Conservation (phyloP, 805 yeast species). For the Saturnispora quitensis region DNA sequence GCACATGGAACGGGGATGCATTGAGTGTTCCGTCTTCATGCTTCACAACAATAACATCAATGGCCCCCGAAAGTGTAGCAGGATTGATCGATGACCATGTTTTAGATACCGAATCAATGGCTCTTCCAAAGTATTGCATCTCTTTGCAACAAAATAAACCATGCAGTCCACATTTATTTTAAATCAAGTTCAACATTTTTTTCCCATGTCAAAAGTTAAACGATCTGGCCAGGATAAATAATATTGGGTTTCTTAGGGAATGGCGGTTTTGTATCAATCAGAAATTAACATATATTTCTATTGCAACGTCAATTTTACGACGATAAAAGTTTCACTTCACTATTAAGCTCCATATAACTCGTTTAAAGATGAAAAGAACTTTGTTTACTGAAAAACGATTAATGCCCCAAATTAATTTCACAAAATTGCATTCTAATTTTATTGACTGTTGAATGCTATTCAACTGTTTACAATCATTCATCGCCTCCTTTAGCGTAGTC, state of each 20-base stretch:
- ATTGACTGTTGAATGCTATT: no score
- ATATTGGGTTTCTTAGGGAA: no score
- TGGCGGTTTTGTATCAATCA: no score
- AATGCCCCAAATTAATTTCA: no score
- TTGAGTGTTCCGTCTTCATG: constrained; percentile 63
- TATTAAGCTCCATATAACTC: no score
- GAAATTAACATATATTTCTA: no score
- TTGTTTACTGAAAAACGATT: no score
- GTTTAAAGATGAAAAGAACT: no score
- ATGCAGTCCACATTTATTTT: not conserved
- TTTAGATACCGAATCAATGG: constrained; percentile 88
- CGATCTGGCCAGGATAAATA: not conserved
- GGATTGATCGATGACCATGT: constrained; percentile 98
- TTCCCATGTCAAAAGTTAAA: not conserved
- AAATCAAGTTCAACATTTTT: not conserved
- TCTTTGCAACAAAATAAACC: not conserved
- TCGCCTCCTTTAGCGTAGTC: not conserved
- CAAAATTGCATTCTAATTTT: no score
- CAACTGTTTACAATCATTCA: not conserved
- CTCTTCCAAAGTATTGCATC: constrained; percentile 96
- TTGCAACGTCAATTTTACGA: no score
- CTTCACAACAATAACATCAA: constrained; percentile 91
- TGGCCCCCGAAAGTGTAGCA: constrained; percentile 92
- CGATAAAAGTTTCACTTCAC: no score
- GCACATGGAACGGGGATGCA: constrained; percentile 93